These are phyloP conservation scores for Fusarium lyarnte DNA, from an alignment of 2,329 filamentous ascomycete genomes.

Conservation along the genomic window DNA sequence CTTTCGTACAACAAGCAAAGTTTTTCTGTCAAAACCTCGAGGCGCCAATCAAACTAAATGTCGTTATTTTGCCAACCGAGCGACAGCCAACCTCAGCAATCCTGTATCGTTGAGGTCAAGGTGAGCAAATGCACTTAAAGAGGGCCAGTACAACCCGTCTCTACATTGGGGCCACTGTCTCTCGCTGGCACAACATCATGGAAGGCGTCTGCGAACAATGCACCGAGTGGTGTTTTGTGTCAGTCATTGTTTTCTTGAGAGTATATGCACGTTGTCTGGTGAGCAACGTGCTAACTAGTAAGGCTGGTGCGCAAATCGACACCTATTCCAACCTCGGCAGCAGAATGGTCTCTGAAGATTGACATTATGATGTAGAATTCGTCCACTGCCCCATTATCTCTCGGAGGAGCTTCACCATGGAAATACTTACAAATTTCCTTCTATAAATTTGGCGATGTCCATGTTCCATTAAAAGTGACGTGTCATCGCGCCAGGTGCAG, in stretches of 20 bases:
- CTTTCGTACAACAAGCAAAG: not conserved
- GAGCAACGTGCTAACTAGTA: not conserved
- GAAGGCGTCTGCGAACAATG: too few relatives aligned
- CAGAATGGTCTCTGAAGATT: not conserved
- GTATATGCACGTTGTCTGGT: not conserved
- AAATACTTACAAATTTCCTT: not conserved
- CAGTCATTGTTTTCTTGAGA: not conserved
- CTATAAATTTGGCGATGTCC: not conserved
- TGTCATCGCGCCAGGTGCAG: not conserved
- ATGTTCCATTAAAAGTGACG: not conserved
- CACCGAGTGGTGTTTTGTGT: not conserved
- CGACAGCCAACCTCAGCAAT: not conserved
- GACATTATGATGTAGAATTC: not conserved
- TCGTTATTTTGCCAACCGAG: not conserved
- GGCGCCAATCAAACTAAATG: not conserved
- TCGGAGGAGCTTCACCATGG: not conserved
- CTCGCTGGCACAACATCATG: not conserved
- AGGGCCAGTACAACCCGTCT: not conserved
- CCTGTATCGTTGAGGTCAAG: not conserved
- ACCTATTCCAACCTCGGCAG: not conserved
- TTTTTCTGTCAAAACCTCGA: not conserved
- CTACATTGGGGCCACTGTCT: not conserved
- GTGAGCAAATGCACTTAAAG: not conserved
- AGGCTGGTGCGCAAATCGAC: not conserved
- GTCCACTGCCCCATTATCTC: not conserved